phyloP scores from a whole-genome alignment of 768 basidiomycete species.

The Kwoniella sp. region DNA sequence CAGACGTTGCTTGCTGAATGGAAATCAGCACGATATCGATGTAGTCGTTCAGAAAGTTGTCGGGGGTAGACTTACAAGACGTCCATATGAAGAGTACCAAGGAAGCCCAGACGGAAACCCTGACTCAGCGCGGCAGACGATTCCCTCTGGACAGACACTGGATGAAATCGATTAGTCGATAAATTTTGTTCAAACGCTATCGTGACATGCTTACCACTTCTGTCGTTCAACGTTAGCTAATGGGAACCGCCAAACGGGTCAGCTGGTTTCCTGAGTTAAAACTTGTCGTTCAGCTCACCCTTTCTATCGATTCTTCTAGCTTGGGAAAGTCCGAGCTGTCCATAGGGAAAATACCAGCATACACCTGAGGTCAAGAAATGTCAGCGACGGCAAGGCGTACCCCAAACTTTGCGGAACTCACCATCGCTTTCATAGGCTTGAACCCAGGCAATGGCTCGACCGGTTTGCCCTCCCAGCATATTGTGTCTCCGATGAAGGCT shows the following conservation, averaged over 20 bases:
- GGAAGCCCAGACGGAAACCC: constrained; percentile 90
- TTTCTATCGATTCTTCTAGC: constrained; percentile 90
- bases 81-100: constrained; percentile 90
- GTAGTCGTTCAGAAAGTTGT: constrained; percentile 63
- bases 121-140: constrained; percentile 92
- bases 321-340: constrained; percentile 88
- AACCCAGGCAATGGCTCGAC: constrained; percentile 88
- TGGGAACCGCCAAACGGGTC: not conserved
- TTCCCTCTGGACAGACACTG: constrained; percentile 86
- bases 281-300: constrained; percentile 61
- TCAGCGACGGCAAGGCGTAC: too few relatives aligned
- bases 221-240: constrained; percentile 53
- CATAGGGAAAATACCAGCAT: constrained; percentile 90
- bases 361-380: constrained; percentile 65
- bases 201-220: constrained; percentile 47
- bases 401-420: too few relatives aligned
- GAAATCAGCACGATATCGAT: too few relatives aligned
- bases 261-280: not conserved
- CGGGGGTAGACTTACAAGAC: constrained; percentile 44
- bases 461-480: constrained; percentile 70
- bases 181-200: not conserved
- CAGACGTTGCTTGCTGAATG: constrained; percentile 74
- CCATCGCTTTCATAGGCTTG: constrained; percentile 92
- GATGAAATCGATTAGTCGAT: constrained; percentile 70
- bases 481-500: constrained; percentile 79